Evolutionary conservation across 257 asterid species (phyloP), one percentile per base, ranked within the genome.

Genomic region (Verbascum thapsus): DNA sequence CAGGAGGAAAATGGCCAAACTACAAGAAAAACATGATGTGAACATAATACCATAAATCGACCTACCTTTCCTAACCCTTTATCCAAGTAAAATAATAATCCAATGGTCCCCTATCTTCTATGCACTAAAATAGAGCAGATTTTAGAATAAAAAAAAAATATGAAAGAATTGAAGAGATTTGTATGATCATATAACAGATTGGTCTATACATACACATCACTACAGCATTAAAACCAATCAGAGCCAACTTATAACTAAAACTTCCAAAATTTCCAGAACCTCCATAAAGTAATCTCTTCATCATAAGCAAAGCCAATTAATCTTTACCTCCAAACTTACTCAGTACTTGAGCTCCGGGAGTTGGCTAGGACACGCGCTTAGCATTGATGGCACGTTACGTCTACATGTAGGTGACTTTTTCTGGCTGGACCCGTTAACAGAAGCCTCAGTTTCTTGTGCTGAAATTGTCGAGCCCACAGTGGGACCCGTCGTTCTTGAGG

Each of bases 361-460:
- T 75, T 73, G 74, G 69, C 63, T 47, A 11, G 81, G 61, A 62
- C 76, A 55, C 1, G 75, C 15, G 67, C 64, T 66, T 44, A 80
- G 17, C 49, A 72, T 77, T 2, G 81, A 68, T 0, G 73, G 75
- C 58, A 77, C 72, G 10, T 63, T 73, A 64, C 78, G 45, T 61
- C 84, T 71, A 53, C 82, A 81, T 40, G 64, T 74, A 39, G 84
- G 84, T 26, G 80, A 63, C 2, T 80, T 58, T 66, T 77, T 81
- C 83, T 77, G 81, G 71, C 61, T 43, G 0, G 66, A 55, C 60
- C 73, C 80, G 32, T 57, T 71, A 4, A 41, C 67, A 20, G 78
- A 58, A 48, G 61, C 66, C 8, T 58, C 77, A 3, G 49, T 61
- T 47, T 54, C 74, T 40, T 73, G 69, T 8, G 74, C 57, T 35